These are phyloP conservation scores for Metarhizium guizhouense DNA, from an alignment of 2,329 filamentous ascomycete species.

Conservation along the genomic window DNA sequence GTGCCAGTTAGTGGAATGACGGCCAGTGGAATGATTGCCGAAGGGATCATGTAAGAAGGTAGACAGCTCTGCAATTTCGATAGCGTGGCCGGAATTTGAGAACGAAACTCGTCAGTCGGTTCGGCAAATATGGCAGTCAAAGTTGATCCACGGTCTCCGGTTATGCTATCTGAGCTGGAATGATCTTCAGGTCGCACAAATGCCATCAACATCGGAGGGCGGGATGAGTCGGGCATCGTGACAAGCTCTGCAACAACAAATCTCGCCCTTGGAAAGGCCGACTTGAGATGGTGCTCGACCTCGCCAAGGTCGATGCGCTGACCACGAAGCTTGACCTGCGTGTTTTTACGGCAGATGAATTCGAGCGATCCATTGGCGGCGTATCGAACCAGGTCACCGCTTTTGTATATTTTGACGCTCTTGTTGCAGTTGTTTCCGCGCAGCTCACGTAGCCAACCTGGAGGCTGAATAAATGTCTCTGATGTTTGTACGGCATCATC, in stretches of 20 bases:
- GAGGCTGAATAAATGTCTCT: background rate
- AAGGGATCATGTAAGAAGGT: conserved; percentile 4
- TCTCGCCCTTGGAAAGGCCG: background rate
- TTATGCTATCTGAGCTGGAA: background rate
- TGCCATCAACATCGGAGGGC: background rate
- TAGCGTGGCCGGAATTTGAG: background rate
- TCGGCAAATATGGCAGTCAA: background rate
- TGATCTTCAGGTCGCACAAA: background rate
- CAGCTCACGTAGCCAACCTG: background rate
- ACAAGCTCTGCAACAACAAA: background rate
- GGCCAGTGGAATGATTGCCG: background rate
- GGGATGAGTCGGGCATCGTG: background rate
- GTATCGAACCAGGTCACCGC: background rate
- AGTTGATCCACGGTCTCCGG: background rate
- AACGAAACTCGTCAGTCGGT: too few relatives aligned
- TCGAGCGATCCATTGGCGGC: background rate
- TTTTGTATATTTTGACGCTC: background rate
- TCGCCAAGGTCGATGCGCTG: conserved; percentile 5
- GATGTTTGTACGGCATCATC: background rate
- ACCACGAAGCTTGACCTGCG: conserved; percentile 3
- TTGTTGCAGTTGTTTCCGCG: background rate
- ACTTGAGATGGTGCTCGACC: background rate
- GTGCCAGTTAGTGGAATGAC: background rate
- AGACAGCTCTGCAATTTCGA: background rate
- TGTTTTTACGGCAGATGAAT: background rate